phyloP scores from a whole-genome alignment of 179 eudicot genomes.

The Amaranthus tricolor region DNA sequence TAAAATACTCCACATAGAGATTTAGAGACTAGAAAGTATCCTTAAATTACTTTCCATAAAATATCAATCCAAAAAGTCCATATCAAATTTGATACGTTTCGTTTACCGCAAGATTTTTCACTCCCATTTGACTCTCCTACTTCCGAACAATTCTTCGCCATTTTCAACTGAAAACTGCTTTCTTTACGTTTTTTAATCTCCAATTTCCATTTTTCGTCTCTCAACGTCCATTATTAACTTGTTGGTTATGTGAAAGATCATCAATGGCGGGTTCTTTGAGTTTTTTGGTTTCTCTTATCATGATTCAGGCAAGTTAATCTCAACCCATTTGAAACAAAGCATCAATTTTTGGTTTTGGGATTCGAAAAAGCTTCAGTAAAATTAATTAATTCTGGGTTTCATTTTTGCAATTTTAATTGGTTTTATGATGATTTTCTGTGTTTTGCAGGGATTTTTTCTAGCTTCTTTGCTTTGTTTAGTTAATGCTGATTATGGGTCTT shows the following conservation, averaged over 20 bases:
- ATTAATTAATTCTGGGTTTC: not conserved
- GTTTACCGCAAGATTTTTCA: not conserved
- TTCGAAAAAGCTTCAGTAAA: not conserved
- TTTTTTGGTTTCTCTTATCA: slow-evolving; percentile 3
- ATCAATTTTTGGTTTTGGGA: not conserved
- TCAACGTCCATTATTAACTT: not conserved
- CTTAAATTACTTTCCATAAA: not conserved
- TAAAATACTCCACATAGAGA: not conserved
- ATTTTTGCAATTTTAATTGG: not conserved
- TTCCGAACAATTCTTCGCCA: not conserved
- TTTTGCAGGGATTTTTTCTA: slow-evolving; percentile 30
- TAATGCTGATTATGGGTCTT: slow-evolving; percentile 27
- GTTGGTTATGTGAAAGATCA: slow-evolving; percentile 17
- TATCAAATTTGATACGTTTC: slow-evolving; percentile 5
- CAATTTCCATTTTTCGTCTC: not conserved
- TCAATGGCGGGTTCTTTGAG: slow-evolving; percentile 21
- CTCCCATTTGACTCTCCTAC: not conserved
- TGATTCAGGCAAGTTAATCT: slow-evolving; percentile 24
- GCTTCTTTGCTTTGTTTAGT: slow-evolving; percentile 21
- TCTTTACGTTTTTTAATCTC: not conserved
- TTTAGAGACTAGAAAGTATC: not conserved
- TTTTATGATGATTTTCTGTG: slow-evolving; percentile 9
- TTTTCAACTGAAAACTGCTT: slow-evolving; percentile 17
- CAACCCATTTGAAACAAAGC: not conserved
- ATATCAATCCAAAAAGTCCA: not conserved